phyloP scores from a whole-genome alignment of 2,329 filamentous ascomycete genomes.

The Orbilia brochopaga region DNA sequence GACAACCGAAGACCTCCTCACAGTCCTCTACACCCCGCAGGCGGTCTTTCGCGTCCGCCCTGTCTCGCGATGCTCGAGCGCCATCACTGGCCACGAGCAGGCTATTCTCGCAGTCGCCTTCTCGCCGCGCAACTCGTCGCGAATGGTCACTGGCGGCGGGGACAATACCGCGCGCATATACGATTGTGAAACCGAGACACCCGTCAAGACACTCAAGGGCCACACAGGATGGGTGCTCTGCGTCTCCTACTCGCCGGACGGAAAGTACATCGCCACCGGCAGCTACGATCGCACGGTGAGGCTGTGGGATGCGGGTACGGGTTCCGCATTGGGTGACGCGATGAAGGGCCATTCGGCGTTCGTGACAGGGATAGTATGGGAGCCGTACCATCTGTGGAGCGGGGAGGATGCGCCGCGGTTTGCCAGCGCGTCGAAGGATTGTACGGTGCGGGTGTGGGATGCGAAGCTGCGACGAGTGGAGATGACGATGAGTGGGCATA shows the following conservation, averaged over 20 bases:
- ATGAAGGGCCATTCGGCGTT: conserved; percentile 45
- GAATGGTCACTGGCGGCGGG: conserved; percentile 70
- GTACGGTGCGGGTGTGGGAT: conserved; percentile 51
- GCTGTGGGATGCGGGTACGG: conserved; percentile 47
- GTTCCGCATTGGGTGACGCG: conserved; percentile 34
- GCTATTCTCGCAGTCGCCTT: conserved; percentile 47
- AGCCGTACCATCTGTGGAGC: conserved; percentile 30
- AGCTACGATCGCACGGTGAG: conserved; percentile 42
- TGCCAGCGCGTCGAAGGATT: conserved; percentile 50
- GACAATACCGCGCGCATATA: conserved; percentile 51
- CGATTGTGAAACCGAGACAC: conserved; percentile 58
- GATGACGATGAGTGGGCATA: conserved; percentile 87
- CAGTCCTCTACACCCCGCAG: conserved; percentile 75
- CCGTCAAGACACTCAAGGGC: conserved; percentile 73
- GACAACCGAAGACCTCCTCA: conserved; percentile 68
- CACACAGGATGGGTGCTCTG: conserved; percentile 42
- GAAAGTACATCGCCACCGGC: conserved; percentile 31
- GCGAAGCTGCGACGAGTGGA: conserved; percentile 57
- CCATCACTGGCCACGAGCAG: conserved; percentile 45
- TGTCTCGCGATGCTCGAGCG: conserved; percentile 83
- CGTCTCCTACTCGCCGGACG: conserved; percentile 37
- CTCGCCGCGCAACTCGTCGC: conserved; percentile 31
- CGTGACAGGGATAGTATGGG: conserved; percentile 45
- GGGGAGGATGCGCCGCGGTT: conserved; percentile 31
- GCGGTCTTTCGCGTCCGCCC: conserved; percentile 92